Conservation (phyloP, 1,284 basidiomycete genomes). For the Microbotryum saponariae region DNA sequence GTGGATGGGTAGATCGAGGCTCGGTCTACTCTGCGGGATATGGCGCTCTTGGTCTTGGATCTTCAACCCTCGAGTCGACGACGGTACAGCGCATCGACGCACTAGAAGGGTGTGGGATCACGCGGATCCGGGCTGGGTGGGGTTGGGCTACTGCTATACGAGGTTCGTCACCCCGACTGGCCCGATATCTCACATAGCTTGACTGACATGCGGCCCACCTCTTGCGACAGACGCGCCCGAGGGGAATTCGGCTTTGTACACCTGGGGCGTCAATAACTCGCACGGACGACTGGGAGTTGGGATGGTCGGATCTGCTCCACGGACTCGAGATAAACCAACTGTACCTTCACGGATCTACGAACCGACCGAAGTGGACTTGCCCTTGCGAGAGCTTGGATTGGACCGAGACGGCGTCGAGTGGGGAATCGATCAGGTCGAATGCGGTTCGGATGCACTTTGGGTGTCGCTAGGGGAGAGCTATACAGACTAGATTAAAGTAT, state of each 20-base stretch:
- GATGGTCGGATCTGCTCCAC: neutral
- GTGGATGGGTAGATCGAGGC: conserved; percentile 13
- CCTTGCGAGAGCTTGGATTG: conserved; percentile 16
- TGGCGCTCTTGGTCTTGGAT: conserved; percentile 20
- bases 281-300: conserved; percentile 25
- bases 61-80: neutral
- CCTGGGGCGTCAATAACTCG: conserved; percentile 24
- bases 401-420: conserved; percentile 7
- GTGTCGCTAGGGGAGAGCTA: conserved; percentile 4
- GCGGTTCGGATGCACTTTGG: conserved; percentile 25
- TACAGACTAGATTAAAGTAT: neutral
- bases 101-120: conserved; percentile 16
- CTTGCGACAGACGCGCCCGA: conserved; percentile 1
- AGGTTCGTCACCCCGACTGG: conserved; percentile 1
- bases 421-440: conserved; percentile 21
- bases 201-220: neutral
- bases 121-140: conserved; percentile 19
- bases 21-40: conserved; percentile 25
- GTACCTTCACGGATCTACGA: conserved; percentile 10
- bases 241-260: conserved; percentile 9
- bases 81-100: conserved; percentile 3
- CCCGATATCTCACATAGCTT: neutral
- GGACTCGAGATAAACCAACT: neutral
- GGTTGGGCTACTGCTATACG: conserved; percentile 22
- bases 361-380: conserved; percentile 13